phyloP scores from a whole-genome alignment of 2,329 filamentous ascomycete genomes.

The Cadophora malorum region DNA sequence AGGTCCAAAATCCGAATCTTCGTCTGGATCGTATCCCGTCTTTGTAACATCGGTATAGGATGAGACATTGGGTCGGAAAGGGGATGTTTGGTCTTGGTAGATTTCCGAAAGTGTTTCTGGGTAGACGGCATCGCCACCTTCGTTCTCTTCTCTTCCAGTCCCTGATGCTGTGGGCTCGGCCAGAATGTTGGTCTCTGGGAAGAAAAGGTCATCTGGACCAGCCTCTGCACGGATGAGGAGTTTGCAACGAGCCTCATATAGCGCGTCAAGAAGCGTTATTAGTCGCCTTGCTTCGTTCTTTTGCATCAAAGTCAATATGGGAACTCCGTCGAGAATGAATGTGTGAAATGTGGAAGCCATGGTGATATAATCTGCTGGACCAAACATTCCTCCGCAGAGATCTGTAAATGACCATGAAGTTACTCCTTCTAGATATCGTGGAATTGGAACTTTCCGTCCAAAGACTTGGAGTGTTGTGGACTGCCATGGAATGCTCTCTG shows the following conservation, averaged over 20 bases:
- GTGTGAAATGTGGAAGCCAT: slow-evolving; percentile 83
- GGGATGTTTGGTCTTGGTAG: slow-evolving; percentile 77
- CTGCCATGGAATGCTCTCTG: slow-evolving; percentile 50
- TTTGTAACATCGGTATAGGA: slow-evolving; percentile 60
- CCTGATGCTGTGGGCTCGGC: slow-evolving; percentile 32
- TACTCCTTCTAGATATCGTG: slow-evolving; percentile 61
- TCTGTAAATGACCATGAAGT: slow-evolving; percentile 72
- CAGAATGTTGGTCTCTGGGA: slow-evolving; percentile 60
- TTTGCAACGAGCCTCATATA: slow-evolving; percentile 83
- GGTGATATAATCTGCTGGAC: slow-evolving; percentile 83
- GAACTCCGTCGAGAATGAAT: slow-evolving; percentile 74
- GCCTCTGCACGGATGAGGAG: slow-evolving; percentile 71
- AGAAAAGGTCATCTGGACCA: slow-evolving; percentile 78
- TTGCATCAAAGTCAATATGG: slow-evolving; percentile 68
- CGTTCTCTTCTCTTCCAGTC: slow-evolving; percentile 47
- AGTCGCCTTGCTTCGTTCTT: slow-evolving; percentile 84
- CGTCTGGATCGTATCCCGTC: slow-evolving; percentile 60
- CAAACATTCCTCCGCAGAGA: slow-evolving; percentile 69
- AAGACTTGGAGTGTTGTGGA: slow-evolving; percentile 60
- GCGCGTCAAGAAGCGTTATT: slow-evolving; percentile 80
- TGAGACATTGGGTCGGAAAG: slow-evolving; percentile 81
- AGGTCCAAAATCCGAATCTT: slow-evolving; percentile 61
- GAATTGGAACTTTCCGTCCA: slow-evolving; percentile 66
- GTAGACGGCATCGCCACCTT: slow-evolving; percentile 60
- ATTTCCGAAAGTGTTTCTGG: slow-evolving; percentile 75